Evolutionary conservation across 148 eudicot genomes (phyloP).

Genomic region (Tetragonia tetragonoides): DNA sequence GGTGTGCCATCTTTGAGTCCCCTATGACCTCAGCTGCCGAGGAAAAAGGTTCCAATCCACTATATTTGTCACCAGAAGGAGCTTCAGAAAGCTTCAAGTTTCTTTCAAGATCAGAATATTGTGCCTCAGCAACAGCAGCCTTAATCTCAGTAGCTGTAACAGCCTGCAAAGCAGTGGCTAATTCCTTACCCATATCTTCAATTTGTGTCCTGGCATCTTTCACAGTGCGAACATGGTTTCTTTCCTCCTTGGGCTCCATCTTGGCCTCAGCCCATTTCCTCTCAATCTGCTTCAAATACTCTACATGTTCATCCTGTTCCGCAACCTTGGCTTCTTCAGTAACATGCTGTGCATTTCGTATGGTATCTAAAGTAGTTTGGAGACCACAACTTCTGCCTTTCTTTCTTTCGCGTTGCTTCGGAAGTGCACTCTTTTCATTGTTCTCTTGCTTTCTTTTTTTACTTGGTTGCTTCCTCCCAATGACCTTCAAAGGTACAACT

Average conservation of each 20-base stretch:
- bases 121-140: slow-evolving; percentile 80
- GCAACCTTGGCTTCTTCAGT: slow-evolving; percentile 81
- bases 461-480: too few species aligned
- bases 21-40: slow-evolving; percentile 35
- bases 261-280: slow-evolving; percentile 93
- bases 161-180: slow-evolving; percentile 62
- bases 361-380: slow-evolving; percentile 85
- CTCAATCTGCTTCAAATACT: slow-evolving; percentile 70
- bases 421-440: too few species aligned
- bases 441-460: too few species aligned
- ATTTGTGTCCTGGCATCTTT: slow-evolving; percentile 68
- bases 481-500: too few species aligned
- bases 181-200: slow-evolving; percentile 72
- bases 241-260: slow-evolving; percentile 75
- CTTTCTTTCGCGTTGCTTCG: too few species aligned
- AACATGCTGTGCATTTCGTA: slow-evolving; percentile 70
- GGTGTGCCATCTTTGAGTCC: slow-evolving; percentile 40
- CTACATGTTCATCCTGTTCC: slow-evolving; percentile 76
- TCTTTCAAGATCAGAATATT: slow-evolving; percentile 59
- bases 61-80: slow-evolving; percentile 42
- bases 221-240: slow-evolving; percentile 50
- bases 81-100: slow-evolving; percentile 39
- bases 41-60: slow-evolving; percentile 35
- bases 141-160: slow-evolving; percentile 72
- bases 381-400: slow-evolving; percentile 16